A percentile compares a stretch with the other conserved stretches of the same genome.
phyloP scores from a whole-genome alignment of 345 rosid genomes.

The Cardamine chenopodiifolia region DNA sequence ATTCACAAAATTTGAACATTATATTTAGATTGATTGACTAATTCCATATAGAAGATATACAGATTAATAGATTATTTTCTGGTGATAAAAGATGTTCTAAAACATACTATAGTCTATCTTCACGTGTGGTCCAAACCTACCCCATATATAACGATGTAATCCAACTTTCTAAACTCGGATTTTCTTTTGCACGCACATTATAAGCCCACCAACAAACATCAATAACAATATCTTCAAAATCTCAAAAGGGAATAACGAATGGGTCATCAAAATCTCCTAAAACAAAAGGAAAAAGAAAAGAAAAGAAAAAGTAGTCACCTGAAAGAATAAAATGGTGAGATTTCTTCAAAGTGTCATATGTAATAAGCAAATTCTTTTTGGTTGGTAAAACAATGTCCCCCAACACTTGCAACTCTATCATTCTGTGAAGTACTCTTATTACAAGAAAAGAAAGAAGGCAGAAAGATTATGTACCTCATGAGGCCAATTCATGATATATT shows the following conservation, averaged over 20 bases:
- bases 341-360: conserved; percentile 36
- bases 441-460: conserved; percentile 3
- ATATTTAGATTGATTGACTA: conserved; percentile 9
- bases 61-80: not conserved
- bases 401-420: conserved; percentile 34
- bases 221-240: conserved; percentile 39
- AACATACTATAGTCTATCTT: not conserved
- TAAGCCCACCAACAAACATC: conserved; percentile 42
- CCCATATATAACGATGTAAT: conserved; percentile 8
- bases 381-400: conserved; percentile 28
- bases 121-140: conserved; percentile 38
- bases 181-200: conserved; percentile 31
- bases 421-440: conserved; percentile 39
- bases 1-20: not conserved
- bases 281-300: conserved; percentile 21
- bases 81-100: conserved; percentile 14
- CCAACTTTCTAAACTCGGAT: conserved; percentile 23
- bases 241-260: conserved; percentile 34
- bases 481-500: conserved; percentile 25
- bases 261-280: conserved; percentile 40
- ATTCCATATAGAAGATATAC: not conserved
- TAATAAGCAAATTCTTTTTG: conserved; percentile 15
- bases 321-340: conserved; percentile 34
- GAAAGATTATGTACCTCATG: conserved; percentile 18
- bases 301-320: conserved; percentile 31